These are phyloP conservation scores for Sphagnum fallax DNA, from an alignment of 228 moss, liverwort and hornwort genomes.

Conservation along the genomic window DNA sequence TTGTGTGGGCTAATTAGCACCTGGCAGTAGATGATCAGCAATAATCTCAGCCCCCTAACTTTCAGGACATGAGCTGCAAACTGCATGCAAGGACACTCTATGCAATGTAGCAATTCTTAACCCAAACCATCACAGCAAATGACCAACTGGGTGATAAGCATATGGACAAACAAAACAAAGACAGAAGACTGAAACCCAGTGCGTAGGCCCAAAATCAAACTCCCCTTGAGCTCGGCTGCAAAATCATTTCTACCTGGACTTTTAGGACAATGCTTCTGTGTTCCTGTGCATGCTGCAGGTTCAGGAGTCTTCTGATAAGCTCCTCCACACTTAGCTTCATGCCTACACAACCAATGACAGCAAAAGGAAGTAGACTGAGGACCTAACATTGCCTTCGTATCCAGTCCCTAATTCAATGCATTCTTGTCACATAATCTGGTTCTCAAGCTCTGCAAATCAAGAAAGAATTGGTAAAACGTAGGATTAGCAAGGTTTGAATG, in stretches of 20 bases:
- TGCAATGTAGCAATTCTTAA: not conserved
- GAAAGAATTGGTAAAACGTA: no score
- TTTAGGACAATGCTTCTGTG: constrained; percentile 8
- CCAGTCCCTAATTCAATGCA: no score
- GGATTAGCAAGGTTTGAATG: no score
- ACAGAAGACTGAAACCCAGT: not conserved
- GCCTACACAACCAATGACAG: constrained; percentile 10
- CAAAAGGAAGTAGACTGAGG: no score
- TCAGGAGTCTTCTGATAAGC: constrained; percentile 24
- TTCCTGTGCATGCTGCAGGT: constrained; percentile 25
- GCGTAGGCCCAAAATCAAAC: not conserved
- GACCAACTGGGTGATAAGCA: no score
- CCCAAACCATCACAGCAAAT: no score
- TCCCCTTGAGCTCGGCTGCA: not conserved
- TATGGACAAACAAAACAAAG: not conserved
- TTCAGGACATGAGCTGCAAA: not conserved
- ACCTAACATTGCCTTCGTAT: no score
- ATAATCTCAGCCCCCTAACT: not conserved
- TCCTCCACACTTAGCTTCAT: constrained; percentile 22
- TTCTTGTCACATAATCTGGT: no score
- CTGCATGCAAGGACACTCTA: not conserved
- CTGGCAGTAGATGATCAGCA: not conserved
- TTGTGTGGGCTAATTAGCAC: no score
- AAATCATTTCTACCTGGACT: constrained; percentile 5
- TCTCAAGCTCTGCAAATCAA: no score